Base-by-base conservation (phyloP, 768 basidiomycete species). In the Leccinum uliginosum region DNA sequence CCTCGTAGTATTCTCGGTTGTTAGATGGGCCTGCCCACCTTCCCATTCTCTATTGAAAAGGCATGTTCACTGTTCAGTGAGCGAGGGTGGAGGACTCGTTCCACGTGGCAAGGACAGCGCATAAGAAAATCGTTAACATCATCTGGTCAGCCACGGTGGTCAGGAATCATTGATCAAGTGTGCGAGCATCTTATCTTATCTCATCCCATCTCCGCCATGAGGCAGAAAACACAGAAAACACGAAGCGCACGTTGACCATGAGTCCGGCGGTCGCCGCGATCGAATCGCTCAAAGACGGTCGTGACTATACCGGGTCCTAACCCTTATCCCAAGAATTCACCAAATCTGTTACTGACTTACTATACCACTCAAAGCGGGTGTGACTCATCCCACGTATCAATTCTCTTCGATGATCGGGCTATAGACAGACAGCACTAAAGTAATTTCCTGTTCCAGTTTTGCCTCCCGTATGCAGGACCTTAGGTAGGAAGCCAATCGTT, bases 251-350 rank as follows among this genome's bases (percentile, higher is more conserved):
- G 0, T 79, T 98, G 61, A 87, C 85, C 51, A 95, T 94, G 0
- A 88, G 87, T 4, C 81, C 87, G 4, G n/a, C n/a, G n/a, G 88
- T 88, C 14, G 90, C 93, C 1, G 93, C 87, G 12, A 89, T 99
- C 62, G 93, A 96, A 74, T 91, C 89, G 0, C 81, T 99, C 63
- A 95, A 95, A 71, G 94, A 95, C 56, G 95, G 94, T 1, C 68
- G 91, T 38, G 96, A 98, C 73, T 93, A 87, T 68, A 93, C 90
- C 3, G 87, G 85, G 7, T 78, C 81, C 12, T 79, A 85, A 66
- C 73, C 81, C 21, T 65, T 82, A 32, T 64, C 68, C 7, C 59
- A 78, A 45, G 83, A 83, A 3, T 85, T 90, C 73, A 59, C 72
- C 17, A 86, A 89, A 61, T 78, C 80, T 9, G 71, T 88, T 23